A percentile compares a stretch with the other conserved stretches of the same genome.
Evolutionary conservation across 2,329 filamentous ascomycete genomes (phyloP).

Genomic region (Grosmannia serpens): DNA sequence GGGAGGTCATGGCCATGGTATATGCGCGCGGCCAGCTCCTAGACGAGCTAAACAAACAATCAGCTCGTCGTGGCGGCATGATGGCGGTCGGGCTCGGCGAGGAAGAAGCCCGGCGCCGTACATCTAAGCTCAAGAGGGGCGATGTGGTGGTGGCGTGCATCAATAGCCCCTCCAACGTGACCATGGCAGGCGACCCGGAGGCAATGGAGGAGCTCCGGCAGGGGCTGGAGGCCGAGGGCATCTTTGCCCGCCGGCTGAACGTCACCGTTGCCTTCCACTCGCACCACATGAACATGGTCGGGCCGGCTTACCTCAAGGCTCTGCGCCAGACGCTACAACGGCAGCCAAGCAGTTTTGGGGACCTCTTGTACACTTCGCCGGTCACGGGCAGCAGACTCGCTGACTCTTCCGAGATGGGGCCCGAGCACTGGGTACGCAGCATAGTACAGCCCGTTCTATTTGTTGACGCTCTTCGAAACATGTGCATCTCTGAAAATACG

Average conservation of each 20-base stretch:
- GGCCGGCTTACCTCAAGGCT: conserved; percentile 11
- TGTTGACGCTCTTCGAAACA: conserved; percentile 13
- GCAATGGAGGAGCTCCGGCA: conserved; percentile 6
- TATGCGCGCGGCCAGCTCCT: conserved; percentile 30
- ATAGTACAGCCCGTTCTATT: conserved; percentile 17
- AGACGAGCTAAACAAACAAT: conserved; percentile 8
- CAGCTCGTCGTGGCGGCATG: conserved; percentile 28
- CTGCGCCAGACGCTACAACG: conserved; percentile 7
- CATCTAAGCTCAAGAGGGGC: conserved; percentile 12
- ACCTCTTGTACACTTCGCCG: conserved; percentile 11
- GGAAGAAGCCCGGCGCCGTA: conserved; percentile 21
- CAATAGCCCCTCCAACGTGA: conserved; percentile 25
- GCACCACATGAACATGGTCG: conserved; percentile 15
- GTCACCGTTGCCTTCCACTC: conserved; percentile 23
- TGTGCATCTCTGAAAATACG: not conserved
- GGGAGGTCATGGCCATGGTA: conserved; percentile 31
- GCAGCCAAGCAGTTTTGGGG: not conserved
- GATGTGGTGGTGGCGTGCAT: conserved; percentile 18
- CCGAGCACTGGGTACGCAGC: conserved; percentile 18
- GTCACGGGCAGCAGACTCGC: conserved; percentile 10
- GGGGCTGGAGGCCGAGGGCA: conserved; percentile 1
- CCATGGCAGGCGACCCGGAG: conserved; percentile 19
- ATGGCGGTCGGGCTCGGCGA: conserved; percentile 27
- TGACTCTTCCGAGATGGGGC: conserved; percentile 5
- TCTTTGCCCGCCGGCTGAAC: conserved; percentile 13